Evolutionary conservation across 805 yeast species (phyloP), one percentile per base, ranked within the genome.

Genomic region (Yarrowia bubula): DNA sequence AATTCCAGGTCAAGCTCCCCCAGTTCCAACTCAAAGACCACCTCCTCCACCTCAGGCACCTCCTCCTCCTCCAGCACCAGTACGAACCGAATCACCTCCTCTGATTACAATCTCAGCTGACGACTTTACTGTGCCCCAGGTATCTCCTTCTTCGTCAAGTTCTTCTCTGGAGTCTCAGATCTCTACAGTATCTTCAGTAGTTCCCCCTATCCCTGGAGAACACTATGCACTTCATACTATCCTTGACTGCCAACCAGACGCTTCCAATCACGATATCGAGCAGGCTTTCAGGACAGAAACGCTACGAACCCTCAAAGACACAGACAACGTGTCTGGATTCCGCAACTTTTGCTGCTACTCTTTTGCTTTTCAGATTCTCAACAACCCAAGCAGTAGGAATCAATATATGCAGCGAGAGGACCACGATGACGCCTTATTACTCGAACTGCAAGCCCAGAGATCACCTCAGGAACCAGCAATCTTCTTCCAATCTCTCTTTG

Each of bases 311-410:
- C 47, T 55, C 38, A 55, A 39, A 14, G 47, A 41, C 47, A 15
- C 37, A 22, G 42, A 39, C n/a, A 28, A 38, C 8, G 38, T 11
- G n/a, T 37, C 47, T 10, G 61, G 61, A 14, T 41, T 55, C 38
- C 47, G 61, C 4, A 41, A 55, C 38, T 55, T 55, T 11, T 39
- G 61, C 38, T 55, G 61, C 47, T 41, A 39, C 47, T 55, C 61
- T 22, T 55, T 35, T 41, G 47, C 47, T 39, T 55, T 55, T 28
- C 61, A 55, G 61, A 37, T 55, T 39, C 61, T 55, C 47, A 55
- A 38, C 37, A 55, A 55, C 47, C 61, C 61, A n/a, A 39, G 47
- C 46, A 31, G 47, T 11, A 28, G 61, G 31, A 55, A 39, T 38
- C 47, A 55, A 47, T 55, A 55, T 33, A 39, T 55, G 47, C 46